Base-by-base conservation (phyloP, 352 stramenopile species). In the Elongisporangium senticosum region DNA sequence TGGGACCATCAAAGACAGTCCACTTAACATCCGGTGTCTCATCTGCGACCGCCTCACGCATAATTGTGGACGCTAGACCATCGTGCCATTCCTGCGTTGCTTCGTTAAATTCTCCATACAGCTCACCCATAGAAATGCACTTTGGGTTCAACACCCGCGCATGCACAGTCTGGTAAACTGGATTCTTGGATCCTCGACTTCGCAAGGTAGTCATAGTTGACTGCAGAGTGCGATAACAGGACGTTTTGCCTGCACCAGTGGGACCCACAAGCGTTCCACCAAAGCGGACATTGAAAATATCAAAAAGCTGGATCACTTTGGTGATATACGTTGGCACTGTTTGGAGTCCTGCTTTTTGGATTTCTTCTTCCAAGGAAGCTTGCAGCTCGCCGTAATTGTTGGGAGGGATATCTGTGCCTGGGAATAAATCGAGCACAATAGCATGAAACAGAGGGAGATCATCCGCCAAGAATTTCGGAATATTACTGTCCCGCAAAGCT, bases 281-380 rank as follows among this genome's bases (percentile, higher is more conserved):
- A 62, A 97, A 97, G 19, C 92, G 88, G 11, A 97, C 93, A 58
- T 97, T 97, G 65, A 98, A 96, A 22, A 94, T 96, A 55, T 98
- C 92, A 57, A 97, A 96, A 47, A 98, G 78, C 69, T 98, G 92
- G 54, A 98, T 96, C 11, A 98, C 86, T 64, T 98, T 98, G 8
- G 80, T 90, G 56, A 96, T 90, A 53, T 96, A 98, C 6, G 81
- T 89, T 0, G 79, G 77, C 14, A 87, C 69, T 26, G 68, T 79
- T 22, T 92, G 82, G 7, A 92, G 59, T 20, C 81, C 79, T 0
- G 74, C 75, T 19, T 79, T 82, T 2, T 63, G 59, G 55, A 91
- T 90, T 55, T 90, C 71, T 40, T 69, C 55, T 59, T 87, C 79
- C 0, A 90, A 63, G 24, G 64, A 67, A 1, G 79, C 68, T 61